phyloP scores from a whole-genome alignment of 768 basidiomycete species.

The Leccinum rimulosum region DNA sequence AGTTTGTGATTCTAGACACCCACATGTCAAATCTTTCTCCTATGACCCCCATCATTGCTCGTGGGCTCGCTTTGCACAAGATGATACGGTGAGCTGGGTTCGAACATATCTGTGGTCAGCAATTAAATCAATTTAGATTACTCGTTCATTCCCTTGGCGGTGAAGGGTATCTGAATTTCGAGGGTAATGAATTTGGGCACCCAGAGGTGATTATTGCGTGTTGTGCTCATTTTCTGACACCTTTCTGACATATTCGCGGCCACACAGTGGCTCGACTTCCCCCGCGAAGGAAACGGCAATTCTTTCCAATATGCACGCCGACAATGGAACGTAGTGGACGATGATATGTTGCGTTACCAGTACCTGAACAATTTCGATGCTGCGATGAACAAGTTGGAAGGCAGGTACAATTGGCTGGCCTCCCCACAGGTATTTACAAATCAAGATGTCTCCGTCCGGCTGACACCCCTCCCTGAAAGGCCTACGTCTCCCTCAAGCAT shows the following conservation, averaged over 20 bases:
- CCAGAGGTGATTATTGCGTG: slow-evolving; percentile 64
- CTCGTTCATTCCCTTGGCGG: slow-evolving; percentile 92
- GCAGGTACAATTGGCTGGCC: slow-evolving; percentile 80
- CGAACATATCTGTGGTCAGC: neutral
- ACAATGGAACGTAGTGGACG: slow-evolving; percentile 95
- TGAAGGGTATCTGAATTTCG: slow-evolving; percentile 97
- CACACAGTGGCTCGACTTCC: slow-evolving; percentile 96
- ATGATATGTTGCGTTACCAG: slow-evolving; percentile 80
- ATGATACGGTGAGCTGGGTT: slow-evolving; percentile 76
- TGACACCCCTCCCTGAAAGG: slow-evolving; percentile 41
- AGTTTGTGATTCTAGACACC: slow-evolving; percentile 54
- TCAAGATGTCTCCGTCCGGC: neutral
- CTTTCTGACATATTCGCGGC: neutral
- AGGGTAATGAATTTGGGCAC: slow-evolving; percentile 98
- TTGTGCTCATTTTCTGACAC: neutral
- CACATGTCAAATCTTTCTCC: slow-evolving; percentile 89
- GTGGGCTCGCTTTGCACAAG: slow-evolving; percentile 93
- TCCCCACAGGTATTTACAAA: slow-evolving; percentile 59
- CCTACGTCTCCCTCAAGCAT: slow-evolving; percentile 92
- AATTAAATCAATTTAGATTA: slow-evolving; percentile 47
- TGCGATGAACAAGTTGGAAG: slow-evolving; percentile 86
- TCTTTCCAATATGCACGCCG: slow-evolving; percentile 97
- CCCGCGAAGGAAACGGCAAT: slow-evolving; percentile 91
- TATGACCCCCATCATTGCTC: slow-evolving; percentile 80
- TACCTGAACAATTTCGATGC: slow-evolving; percentile 93